phyloP scores from a whole-genome alignment of 768 basidiomycete species.

The Lentinula edodes region DNA sequence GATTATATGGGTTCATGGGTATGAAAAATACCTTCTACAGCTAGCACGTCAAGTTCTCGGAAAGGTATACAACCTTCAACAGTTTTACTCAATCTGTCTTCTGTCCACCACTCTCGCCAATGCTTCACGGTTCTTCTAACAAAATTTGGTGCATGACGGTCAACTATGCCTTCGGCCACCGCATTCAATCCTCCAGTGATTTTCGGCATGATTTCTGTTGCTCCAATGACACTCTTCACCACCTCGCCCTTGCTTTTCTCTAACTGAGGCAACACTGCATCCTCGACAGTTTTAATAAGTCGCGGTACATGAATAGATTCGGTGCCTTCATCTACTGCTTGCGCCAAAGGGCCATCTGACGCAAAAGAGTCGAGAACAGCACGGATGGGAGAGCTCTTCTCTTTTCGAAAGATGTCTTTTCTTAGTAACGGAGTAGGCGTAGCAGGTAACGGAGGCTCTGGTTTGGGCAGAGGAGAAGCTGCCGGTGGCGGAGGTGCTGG shows the following conservation, averaged over 20 bases:
- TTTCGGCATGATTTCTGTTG: slow-evolving; percentile 6
- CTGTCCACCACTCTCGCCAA: slow-evolving; percentile 49
- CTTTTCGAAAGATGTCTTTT: slow-evolving; percentile 40
- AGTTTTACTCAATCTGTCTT: slow-evolving; percentile 44
- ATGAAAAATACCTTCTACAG: slow-evolving; percentile 50
- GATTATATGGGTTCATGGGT: background rate
- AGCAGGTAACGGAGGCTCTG: slow-evolving; percentile 19
- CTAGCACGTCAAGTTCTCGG: slow-evolving; percentile 54
- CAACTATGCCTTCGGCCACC: background rate
- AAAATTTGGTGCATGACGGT: slow-evolving; percentile 24
- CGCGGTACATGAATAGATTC: slow-evolving; percentile 41
- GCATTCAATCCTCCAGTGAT: slow-evolving; percentile 9
- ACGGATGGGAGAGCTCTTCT: slow-evolving; percentile 42
- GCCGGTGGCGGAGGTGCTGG: slow-evolving; percentile 19
- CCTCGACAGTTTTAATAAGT: slow-evolving; percentile 39
- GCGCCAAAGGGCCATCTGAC: slow-evolving; percentile 51
- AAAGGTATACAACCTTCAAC: slow-evolving; percentile 55
- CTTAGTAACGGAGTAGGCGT: slow-evolving; percentile 35
- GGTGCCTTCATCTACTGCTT: slow-evolving; percentile 43
- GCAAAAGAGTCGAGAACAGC: slow-evolving; percentile 53
- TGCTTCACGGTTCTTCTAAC: slow-evolving; percentile 18
- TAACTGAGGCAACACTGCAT: slow-evolving; percentile 10
- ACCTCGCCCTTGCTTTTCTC: slow-evolving; percentile 14
- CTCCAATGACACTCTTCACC: slow-evolving; percentile 16
- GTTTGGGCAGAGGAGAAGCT: slow-evolving; percentile 17